Conservation (phyloP, 2,329 filamentous ascomycete genomes). For the Daldinia sp. region DNA sequence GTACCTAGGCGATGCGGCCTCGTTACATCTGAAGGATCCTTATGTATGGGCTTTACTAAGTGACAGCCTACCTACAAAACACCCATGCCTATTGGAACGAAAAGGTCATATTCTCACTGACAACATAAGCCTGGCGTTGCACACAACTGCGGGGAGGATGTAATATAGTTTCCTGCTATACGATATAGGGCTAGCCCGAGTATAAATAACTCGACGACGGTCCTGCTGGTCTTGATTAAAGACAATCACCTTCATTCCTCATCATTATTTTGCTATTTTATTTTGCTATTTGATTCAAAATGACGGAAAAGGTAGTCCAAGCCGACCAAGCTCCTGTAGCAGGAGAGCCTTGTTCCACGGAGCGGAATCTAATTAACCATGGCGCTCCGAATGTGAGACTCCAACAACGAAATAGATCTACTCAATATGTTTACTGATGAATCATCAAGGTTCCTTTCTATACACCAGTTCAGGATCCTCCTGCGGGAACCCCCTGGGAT, state of each 20-base stretch:
- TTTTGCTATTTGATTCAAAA: constrained; percentile 5
- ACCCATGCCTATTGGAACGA: constrained; percentile 12
- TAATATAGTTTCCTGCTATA: neutral
- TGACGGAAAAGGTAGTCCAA: constrained; percentile 39
- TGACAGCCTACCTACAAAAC: constrained; percentile 6
- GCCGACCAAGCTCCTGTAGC: constrained; percentile 42
- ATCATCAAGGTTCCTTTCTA: constrained; percentile 37
- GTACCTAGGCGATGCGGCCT: neutral
- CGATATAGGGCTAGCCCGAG: neutral
- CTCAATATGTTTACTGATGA: constrained; percentile 2
- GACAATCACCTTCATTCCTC: neutral
- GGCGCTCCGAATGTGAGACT: constrained; percentile 41
- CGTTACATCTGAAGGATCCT: constrained; percentile 13
- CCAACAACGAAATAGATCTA: neutral
- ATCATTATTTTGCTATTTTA: neutral
- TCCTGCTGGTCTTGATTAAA: neutral
- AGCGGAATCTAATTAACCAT: constrained; percentile 42
- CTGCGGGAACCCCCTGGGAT: constrained; percentile 37
- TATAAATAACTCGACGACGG: constrained; percentile 8
- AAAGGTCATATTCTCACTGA: constrained; percentile 1
- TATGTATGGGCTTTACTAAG: constrained; percentile 34
- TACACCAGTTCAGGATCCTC: constrained; percentile 43
- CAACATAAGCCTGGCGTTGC: neutral
- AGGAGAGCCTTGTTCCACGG: constrained; percentile 38
- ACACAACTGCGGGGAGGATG: constrained; percentile 4